Base-by-base conservation (phyloP, 345 rosid genomes). In the Cardiospermum halicacabum region DNA sequence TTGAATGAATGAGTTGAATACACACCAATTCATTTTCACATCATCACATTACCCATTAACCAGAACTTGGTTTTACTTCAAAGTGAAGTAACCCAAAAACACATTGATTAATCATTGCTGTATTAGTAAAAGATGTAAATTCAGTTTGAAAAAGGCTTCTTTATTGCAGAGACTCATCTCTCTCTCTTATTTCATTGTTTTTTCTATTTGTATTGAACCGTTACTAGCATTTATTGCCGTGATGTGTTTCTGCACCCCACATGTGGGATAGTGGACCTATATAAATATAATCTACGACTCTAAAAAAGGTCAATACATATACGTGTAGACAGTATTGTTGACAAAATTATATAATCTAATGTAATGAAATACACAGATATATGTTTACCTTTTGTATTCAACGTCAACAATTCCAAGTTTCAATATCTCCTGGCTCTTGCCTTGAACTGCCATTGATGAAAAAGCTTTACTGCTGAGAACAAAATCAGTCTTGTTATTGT, bases 401-500 rank as follows among this genome's bases (percentile, higher is more conserved):
- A 85, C 80, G 36, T 89, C 95, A 40, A 87, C 82, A 34, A 83
- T 31, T 31, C 92, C 89, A 24, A 49, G 87, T 76, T 76, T 81
- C 72, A 84, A 76, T 65, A 89, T 69, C 54, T 74, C 67, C 28
- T 21, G 74, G 68, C 69, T 82, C 69, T 68, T 76, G 48, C 86
- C 95, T 24, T 60, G 0, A 30, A 74, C 87, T 56, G 97, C 91
- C 97, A 94, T 89, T 61, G 89, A 92, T 63, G 59, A 65, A 74
- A 87, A 91, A 48, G 93, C 99, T 77, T 85, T 77, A 80, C 89
- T 82, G 72, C 95, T 94, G 5, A 94, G 84, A 47, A 89, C 92
- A 54, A 94, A 78, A 32, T 79, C 97, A 0, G 99, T 91, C 24
- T 73, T 64, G 77, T 91, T 94, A 53, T 39, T 74, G 7, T 1